Evolutionary conservation across 352 stramenopile species (phyloP), one percentile per base, ranked within the genome.

Genomic region (Phytophthora fragariae): DNA sequence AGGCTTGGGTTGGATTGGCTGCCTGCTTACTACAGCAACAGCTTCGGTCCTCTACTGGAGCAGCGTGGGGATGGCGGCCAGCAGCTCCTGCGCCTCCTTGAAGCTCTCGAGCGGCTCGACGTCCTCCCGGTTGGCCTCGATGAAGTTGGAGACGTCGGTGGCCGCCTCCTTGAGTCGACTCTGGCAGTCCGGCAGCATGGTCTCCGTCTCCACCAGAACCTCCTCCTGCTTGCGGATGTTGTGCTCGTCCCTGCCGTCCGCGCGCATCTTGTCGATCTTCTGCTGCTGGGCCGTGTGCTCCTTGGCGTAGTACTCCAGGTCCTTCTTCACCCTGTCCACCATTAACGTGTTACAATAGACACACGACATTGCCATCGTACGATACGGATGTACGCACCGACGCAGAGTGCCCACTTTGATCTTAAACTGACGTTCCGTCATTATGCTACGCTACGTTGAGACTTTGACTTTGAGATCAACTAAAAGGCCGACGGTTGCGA

Each of bases 181-280:
- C 58, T 92, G 81, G 70, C 86, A 93, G 71, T 95, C 88, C 7
- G 88, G 88, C 37, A 93, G 74, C 88, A 95, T 95, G 9, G 75
- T 92, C 75, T 93, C 86, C 24, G 86, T 93, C 77, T 95, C 88
- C 37, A 90, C 77, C 27, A 93, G 79, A 65, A 95, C 88, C 59
- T 95, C 86, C 62, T 93, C 82, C 64, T 95, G 88, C 62, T 95
- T 95, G 44, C 84, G 85, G 66, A 95, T 82, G 68, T 93, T 86
- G 70, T 93, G 74, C 68, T 92, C 85, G 75, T 93, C 88, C 47
- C 75, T 80, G 8, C 52, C 29, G 19, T 87, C 85, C 14, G 61
- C 60, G 62, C 88, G 86, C 88, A 95, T 92, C 50, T 76, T 73
- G 12, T 85, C 86, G 62, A 95, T 90, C 73, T 89, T 89, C 19